Conservation (phyloP, 208 protist species). For the Acanthamoeba triangularis region DNA sequence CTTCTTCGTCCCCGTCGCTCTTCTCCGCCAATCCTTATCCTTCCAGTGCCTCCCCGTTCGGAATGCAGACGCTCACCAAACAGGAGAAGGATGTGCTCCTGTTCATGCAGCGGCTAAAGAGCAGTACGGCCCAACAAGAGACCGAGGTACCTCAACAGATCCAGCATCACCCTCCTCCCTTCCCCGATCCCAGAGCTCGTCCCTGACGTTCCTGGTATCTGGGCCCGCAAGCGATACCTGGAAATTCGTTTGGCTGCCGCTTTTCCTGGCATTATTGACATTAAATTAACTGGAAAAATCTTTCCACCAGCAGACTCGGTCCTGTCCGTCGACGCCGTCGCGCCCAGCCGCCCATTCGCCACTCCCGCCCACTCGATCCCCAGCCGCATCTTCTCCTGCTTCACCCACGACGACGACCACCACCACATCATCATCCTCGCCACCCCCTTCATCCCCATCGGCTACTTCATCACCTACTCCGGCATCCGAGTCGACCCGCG, state of each 20-base stretch:
- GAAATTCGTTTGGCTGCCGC: background rate
- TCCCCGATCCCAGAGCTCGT: background rate
- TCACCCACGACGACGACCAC: background rate
- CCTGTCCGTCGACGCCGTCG: background rate
- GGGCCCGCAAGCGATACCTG: background rate
- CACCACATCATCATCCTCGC: background rate
- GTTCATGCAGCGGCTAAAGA: constrained; percentile 24
- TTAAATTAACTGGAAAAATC: background rate
- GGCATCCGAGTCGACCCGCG: background rate
- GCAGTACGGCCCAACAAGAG: background rate
- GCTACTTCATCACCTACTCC: background rate
- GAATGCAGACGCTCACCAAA: constrained; percentile 9
- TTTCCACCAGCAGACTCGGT: background rate
- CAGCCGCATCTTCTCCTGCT: background rate
- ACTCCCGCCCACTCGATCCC: background rate
- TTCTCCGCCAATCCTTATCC: background rate
- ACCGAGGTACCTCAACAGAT: background rate
- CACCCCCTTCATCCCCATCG: background rate
- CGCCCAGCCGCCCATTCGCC: background rate
- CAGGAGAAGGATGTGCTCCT: constrained; percentile 5
- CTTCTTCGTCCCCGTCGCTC: background rate
- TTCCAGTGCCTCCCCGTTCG: background rate
- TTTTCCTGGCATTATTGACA: background rate
- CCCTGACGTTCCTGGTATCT: too few relatives aligned
- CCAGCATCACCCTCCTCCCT: background rate